Base-by-base conservation (phyloP, 1,284 basidiomycete genomes). In the Boletus coffeatus region DNA sequence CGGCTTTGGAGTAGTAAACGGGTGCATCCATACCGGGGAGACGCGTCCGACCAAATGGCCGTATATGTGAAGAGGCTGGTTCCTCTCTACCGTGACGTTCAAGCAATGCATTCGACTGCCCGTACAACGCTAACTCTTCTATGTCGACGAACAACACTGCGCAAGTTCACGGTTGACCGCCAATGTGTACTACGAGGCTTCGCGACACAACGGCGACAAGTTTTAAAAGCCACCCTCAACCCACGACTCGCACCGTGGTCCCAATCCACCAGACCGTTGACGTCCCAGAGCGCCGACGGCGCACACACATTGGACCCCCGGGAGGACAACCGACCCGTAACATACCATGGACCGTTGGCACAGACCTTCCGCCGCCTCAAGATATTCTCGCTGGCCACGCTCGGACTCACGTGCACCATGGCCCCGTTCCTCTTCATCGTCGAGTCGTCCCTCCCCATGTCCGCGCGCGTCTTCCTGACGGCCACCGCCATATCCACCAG, bases 371-470 rank as follows among this genome's bases (percentile, higher is more conserved):
- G 85, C 56, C 83, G 86, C 8, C 81, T 93, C 62, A 95, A 95
- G 72, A 76, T 93, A 29, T 94, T 95, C 76, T 94, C 93, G 9
- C 76, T 95, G 2, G 84, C 86, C 52, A 93, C 92, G 2, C 81
- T 95, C 58, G 81, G 81, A 5, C 82, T 94, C 56, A 88, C 90
- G n/a, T 76, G 80, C 60, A 78, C 84, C 4, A 78, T 94, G 68
- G 81, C 89, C 0, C 93, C 93, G 1, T 84, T 94, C 75, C 84
- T 96, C 63, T 88, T 95, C 73, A 74, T 93, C 55, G 81, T 93
- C 63, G 90, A 93, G 64, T 90, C 90, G 6, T 83, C 83, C 32
- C 80, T 96, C 14, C 89, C 91, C 0, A 70, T 83, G 48, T 80
- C 82, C 18, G 93, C 88, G 0, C 84, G 92, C n/a, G 69, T 86